These are phyloP conservation scores for Aspergillus ellipticus DNA, from an alignment of 495 filamentous ascomycete genomes.

Conservation along the genomic window DNA sequence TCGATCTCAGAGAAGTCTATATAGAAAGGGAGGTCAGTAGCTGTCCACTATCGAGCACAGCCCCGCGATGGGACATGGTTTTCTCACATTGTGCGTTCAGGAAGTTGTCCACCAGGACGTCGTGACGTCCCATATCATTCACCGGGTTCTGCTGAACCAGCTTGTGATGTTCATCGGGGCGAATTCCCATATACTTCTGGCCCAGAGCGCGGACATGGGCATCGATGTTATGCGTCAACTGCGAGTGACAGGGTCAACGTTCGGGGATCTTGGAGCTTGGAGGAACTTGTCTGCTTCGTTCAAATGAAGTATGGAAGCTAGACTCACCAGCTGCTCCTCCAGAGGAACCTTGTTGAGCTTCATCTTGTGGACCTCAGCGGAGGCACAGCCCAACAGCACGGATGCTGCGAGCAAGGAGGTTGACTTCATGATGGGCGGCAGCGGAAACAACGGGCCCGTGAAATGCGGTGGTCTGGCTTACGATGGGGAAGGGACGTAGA, in stretches of 20 bases:
- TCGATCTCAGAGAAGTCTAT: conserved; percentile 95
- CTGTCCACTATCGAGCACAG: background rate
- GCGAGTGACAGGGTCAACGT: conserved; percentile 18
- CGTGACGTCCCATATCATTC: conserved; percentile 65
- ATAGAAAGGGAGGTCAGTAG: conserved; percentile 20
- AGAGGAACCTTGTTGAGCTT: conserved; percentile 96
- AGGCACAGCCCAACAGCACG: conserved; percentile 76
- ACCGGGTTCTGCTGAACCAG: conserved; percentile 74
- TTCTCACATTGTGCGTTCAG: conserved; percentile 94
- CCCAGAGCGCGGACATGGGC: conserved; percentile 76
- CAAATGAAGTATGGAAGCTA: background rate
- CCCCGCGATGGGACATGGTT: conserved; percentile 6
- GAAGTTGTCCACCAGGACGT: conserved; percentile 92
- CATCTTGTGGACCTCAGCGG: conserved; percentile 85
- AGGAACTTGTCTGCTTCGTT: background rate
- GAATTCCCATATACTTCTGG: conserved; percentile 81
- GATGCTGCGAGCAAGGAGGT: conserved; percentile 69
- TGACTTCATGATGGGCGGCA: conserved; percentile 69
- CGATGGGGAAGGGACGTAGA: conserved; percentile 8
- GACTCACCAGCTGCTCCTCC: conserved; percentile 82
- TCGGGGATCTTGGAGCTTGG: background rate
- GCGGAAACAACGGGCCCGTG: conserved; percentile 7
- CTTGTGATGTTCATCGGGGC: conserved; percentile 62
- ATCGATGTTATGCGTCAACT: conserved; percentile 76
- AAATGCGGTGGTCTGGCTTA: conserved; percentile 4